These are phyloP conservation scores for Zymoseptoria passerinii DNA, from an alignment of 2,329 filamentous ascomycete species.

Conservation along the genomic window DNA sequence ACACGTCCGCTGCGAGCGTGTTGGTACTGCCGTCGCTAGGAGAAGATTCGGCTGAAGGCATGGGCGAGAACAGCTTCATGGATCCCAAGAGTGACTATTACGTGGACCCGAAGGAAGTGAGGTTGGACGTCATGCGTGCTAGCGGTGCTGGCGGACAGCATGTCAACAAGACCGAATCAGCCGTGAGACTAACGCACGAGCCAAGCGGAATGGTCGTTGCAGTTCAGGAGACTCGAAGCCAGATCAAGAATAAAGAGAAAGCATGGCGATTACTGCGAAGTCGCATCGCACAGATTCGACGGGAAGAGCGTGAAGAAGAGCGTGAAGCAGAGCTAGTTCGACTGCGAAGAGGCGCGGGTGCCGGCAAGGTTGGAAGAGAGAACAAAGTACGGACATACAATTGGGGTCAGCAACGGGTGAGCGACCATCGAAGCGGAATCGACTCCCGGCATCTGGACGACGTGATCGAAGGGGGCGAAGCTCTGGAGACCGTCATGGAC, in stretches of 20 bases:
- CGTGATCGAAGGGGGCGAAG: slow-evolving; percentile 67
- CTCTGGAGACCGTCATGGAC: slow-evolving; percentile 66
- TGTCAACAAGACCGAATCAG: slow-evolving; percentile 97
- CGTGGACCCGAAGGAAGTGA: slow-evolving; percentile 74
- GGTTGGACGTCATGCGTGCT: slow-evolving; percentile 81
- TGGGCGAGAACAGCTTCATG: slow-evolving; percentile 54
- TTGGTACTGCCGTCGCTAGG: slow-evolving; percentile 85
- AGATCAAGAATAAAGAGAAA: slow-evolving; percentile 77
- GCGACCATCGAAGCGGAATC: slow-evolving; percentile 74
- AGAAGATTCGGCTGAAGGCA: slow-evolving; percentile 41
- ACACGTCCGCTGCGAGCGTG: slow-evolving; percentile 86
- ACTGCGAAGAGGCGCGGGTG: slow-evolving; percentile 68
- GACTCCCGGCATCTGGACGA: slow-evolving; percentile 73
- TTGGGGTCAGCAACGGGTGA: slow-evolving; percentile 68
- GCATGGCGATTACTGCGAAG: slow-evolving; percentile 82
- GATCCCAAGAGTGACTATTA: slow-evolving; percentile 90
- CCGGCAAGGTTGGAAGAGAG: slow-evolving; percentile 72
- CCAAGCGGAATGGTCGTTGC: slow-evolving; percentile 80
- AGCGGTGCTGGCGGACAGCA: slow-evolving; percentile 91
- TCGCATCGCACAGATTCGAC: slow-evolving; percentile 67
- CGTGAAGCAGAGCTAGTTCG: slow-evolving; percentile 71
- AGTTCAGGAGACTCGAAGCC: slow-evolving; percentile 88
- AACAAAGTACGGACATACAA: slow-evolving; percentile 96
- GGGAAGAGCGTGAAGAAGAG: slow-evolving; percentile 79
- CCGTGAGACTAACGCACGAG: slow-evolving; percentile 81